Evolutionary conservation across 306 rosid genomes (phyloP).

Genomic region (Castanea crenata): DNA sequence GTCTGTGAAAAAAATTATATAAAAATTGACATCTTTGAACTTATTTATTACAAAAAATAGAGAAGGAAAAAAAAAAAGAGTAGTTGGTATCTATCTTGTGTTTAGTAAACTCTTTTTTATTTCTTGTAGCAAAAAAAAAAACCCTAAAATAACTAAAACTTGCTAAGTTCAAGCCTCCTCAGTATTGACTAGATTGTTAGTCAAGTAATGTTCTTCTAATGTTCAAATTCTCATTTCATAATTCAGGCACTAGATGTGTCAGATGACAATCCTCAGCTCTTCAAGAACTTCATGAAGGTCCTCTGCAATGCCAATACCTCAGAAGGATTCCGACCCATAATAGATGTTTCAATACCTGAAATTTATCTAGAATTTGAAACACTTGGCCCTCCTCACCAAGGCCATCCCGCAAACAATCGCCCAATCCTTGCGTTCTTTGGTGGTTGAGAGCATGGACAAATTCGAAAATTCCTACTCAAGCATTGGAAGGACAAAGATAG

Average conservation of each 20-base stretch:
- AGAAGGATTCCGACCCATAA: slow-evolving; percentile 56
- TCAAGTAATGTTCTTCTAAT: background rate
- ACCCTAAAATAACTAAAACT: too few relatives aligned
- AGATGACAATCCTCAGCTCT: slow-evolving; percentile 45
- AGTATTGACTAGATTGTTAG: background rate
- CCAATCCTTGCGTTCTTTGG: slow-evolving; percentile 62
- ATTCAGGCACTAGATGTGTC: slow-evolving; percentile 66
- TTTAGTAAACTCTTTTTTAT: too few relatives aligned
- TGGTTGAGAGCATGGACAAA: slow-evolving; percentile 60
- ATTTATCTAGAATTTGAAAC: slow-evolving; percentile 47
- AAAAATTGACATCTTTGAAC: too few relatives aligned
- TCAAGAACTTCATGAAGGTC: slow-evolving; percentile 53
- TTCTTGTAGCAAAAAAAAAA: too few relatives aligned
- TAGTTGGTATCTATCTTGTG: too few relatives aligned
- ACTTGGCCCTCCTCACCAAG: slow-evolving; percentile 36
- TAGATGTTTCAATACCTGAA: slow-evolving; percentile 69
- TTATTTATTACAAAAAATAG: too few relatives aligned
- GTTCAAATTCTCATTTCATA: background rate
- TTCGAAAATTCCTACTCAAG: slow-evolving; percentile 44
- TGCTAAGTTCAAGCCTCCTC: background rate
- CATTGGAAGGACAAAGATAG: slow-evolving; percentile 64
- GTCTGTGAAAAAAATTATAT: too few relatives aligned
- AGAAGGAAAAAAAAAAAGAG: too few relatives aligned
- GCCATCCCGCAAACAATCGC: slow-evolving; percentile 31
- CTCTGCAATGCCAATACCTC: slow-evolving; percentile 76